Percentiles rank a stretch among this genome's conserved stretches.
phyloP scores from a whole-genome alignment of 1,284 basidiomycete genomes.

The Ustilago hordei region DNA sequence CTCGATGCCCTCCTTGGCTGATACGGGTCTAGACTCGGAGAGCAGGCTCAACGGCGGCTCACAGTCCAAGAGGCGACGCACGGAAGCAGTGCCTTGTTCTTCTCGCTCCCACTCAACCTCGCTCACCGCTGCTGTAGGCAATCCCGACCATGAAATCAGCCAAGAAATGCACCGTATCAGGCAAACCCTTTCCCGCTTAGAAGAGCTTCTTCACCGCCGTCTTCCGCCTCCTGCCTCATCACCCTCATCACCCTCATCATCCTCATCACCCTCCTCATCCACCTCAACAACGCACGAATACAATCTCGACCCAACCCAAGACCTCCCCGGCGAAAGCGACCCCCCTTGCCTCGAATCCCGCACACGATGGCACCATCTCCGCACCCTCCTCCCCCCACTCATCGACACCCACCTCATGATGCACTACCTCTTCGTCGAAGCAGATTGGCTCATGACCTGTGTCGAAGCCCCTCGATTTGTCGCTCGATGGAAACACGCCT shows the following conservation, averaged over 20 bases:
- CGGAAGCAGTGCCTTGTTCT: constrained; percentile 1
- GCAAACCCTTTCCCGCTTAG: constrained; percentile 27
- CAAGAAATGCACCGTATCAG: constrained; percentile 29
- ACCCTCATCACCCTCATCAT: neutral
- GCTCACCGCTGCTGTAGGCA: neutral
- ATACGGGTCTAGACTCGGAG: neutral
- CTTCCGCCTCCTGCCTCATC: neutral
- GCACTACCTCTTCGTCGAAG: constrained; percentile 30
- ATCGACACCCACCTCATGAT: constrained; percentile 37
- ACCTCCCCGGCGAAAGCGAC: constrained; percentile 15
- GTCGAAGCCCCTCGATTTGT: constrained; percentile 28
- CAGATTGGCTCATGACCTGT: constrained; percentile 32
- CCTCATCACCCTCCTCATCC: neutral
- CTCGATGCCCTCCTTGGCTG: constrained; percentile 1
- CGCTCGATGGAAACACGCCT: constrained; percentile 28
- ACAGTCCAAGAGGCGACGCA: constrained; percentile 19
- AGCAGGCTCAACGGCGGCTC: neutral
- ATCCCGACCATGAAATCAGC: constrained; percentile 5
- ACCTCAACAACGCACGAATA: constrained; percentile 3
- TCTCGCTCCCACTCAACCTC: neutral
- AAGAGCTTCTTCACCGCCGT: constrained; percentile 17
- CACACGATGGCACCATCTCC: constrained; percentile 29
- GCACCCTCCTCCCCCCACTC: constrained; percentile 27
- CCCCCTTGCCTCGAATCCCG: constrained; percentile 20
- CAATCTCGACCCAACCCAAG: constrained; percentile 9